These are phyloP conservation scores for Ceratobasidium sp. DNA, from an alignment of 1,284 basidiomycete genomes.

Conservation along the genomic window DNA sequence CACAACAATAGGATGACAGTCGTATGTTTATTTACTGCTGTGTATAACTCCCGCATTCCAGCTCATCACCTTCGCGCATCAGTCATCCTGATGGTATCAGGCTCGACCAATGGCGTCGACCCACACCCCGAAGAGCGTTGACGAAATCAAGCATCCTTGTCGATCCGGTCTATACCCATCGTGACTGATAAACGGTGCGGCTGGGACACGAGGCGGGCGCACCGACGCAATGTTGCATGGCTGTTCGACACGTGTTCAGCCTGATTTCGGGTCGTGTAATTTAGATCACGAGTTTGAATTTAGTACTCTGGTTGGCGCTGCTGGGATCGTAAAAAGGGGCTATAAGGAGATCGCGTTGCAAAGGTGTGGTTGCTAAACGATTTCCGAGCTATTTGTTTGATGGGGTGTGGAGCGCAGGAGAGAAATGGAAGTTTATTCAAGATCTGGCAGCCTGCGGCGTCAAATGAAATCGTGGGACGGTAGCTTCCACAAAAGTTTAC, in stretches of 20 bases:
- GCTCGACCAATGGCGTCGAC: background rate
- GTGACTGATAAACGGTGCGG: background rate
- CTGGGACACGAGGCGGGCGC: slow-evolving; percentile 2
- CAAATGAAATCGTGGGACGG: background rate
- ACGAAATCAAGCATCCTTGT: slow-evolving; percentile 4
- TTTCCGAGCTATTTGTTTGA: background rate
- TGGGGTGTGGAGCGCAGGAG: background rate
- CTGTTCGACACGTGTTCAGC: slow-evolving; percentile 7
- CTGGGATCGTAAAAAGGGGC: slow-evolving; percentile 12
- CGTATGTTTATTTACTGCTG: background rate
- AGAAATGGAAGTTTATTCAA: background rate
- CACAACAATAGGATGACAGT: slow-evolving; percentile 1
- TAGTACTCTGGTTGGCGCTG: slow-evolving; percentile 1
- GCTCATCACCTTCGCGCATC: background rate
- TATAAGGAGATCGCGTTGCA: background rate
- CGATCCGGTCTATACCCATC: slow-evolving; percentile 8
- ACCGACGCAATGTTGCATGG: slow-evolving; percentile 8
- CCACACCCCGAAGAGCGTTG: background rate
- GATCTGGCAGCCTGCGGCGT: slow-evolving; percentile 1
- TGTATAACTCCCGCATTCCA: background rate
- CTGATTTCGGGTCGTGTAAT: background rate
- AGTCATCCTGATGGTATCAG: background rate
- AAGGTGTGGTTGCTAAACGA: slow-evolving; percentile 5
- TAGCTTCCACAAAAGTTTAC: background rate
- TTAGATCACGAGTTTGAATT: slow-evolving; percentile 4